These are phyloP conservation scores for Tubosaeta brunneosetosa DNA, from an alignment of 768 basidiomycete species.

Conservation along the genomic window DNA sequence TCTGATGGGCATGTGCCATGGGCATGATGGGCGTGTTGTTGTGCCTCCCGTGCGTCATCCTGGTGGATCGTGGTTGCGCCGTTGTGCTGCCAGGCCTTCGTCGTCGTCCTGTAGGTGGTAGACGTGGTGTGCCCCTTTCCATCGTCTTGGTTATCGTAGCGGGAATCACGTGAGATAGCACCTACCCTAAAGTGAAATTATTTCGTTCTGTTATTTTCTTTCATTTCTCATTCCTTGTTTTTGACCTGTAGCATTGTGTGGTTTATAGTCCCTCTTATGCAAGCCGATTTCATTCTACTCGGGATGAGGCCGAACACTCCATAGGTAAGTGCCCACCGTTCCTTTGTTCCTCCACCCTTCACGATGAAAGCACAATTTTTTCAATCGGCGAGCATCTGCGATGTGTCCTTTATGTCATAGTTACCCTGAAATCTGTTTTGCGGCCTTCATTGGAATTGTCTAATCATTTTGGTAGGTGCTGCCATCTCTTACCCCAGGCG, in stretches of 20 bases:
- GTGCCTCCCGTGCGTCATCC: too few species aligned
- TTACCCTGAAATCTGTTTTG: conserved; percentile 66
- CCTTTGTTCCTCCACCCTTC: neutral
- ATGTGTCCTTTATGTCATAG: conserved; percentile 78
- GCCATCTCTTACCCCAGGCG: neutral
- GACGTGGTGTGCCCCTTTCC: too few species aligned
- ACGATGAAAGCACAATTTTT: conserved; percentile 52
- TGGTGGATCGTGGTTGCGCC: too few species aligned
- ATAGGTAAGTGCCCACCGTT: conserved; percentile 5
- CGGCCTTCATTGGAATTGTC: neutral
- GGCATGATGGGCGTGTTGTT: too few species aligned
- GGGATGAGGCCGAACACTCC: neutral
- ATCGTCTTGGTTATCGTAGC: too few species aligned
- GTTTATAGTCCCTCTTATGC: too few species aligned
- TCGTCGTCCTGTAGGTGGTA: too few species aligned
- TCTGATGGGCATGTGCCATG: too few species aligned
- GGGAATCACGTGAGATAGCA: too few species aligned
- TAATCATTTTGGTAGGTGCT: conserved; percentile 11
- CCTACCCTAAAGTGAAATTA: too few species aligned
- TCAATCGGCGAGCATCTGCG: conserved; percentile 46
- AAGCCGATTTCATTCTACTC: neutral
- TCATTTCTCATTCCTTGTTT: neutral
- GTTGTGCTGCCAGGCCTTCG: too few species aligned
- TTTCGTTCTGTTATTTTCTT: neutral
- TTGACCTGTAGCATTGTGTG: neutral